A percentile compares a stretch with the other conserved stretches of the same genome.
These are phyloP conservation scores for Cordia subcordata DNA, from an alignment of 257 asterid genomes.

Conservation along the genomic window DNA sequence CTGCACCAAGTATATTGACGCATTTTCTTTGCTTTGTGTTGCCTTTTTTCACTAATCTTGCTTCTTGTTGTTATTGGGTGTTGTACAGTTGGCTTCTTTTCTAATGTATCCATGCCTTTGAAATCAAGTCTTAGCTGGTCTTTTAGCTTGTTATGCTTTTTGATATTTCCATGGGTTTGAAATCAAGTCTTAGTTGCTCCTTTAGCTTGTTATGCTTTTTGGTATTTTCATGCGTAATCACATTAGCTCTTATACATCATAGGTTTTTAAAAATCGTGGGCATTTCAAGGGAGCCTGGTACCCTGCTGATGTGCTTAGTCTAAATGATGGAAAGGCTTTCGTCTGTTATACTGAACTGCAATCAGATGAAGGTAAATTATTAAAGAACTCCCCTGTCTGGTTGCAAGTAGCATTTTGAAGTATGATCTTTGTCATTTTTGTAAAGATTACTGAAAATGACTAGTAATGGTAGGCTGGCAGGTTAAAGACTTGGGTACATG, in stretches of 20 bases:
- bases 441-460: too few species aligned
- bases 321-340: constrained; percentile 69
- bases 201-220: not conserved
- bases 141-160: not conserved
- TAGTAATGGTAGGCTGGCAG: too few species aligned
- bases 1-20: not conserved
- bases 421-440: too few species aligned
- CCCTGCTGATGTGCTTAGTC: constrained; percentile 55
- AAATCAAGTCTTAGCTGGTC: not conserved
- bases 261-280: constrained; percentile 79
- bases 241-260: constrained; percentile 2
- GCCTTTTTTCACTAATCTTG: not conserved
- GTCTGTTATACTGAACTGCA: constrained; percentile 59
- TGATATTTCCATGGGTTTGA: not conserved
- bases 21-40: not conserved
- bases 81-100: too few species aligned
- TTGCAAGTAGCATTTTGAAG: not conserved
- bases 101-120: too few species aligned
- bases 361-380: constrained; percentile 60
- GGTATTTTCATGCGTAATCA: too few species aligned
- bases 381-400: not conserved
- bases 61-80: too few species aligned
- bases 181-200: not conserved
- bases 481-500: too few species aligned
- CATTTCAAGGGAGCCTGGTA: constrained; percentile 71